Evolutionary conservation across 2,329 filamentous ascomycete genomes (phyloP), one percentile per base, ranked within the genome.

Genomic region (Aspergillus candidus): DNA sequence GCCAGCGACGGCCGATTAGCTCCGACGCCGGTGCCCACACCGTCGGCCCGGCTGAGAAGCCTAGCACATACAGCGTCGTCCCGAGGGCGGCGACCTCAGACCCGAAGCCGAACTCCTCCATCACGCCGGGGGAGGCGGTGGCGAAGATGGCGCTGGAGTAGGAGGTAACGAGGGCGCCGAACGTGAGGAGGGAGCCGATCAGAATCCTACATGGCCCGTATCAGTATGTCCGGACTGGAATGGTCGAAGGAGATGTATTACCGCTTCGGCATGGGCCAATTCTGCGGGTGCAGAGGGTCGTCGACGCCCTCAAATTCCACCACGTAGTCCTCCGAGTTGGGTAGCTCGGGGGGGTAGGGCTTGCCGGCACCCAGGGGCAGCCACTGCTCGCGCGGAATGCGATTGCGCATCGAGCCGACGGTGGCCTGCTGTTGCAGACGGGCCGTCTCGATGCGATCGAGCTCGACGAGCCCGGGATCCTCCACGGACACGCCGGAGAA

Each of bases 131-230:
- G 1, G 80, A 84, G 4, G 82, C 81, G 18, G 79, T 70, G 1
- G 82, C 85, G 68, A 86, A 87, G 56, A 86, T 79, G 61, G 77
- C 81, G 4, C 60, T 64, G 1, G 66, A 69, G 43, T 77, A 77
- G 0, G 74, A 70, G 1, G 71, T 63, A 2, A 67, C 59, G 11
- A 77, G 58, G 2, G 52, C 54, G 40, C 46, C 48, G 29, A 44
- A 59, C 6, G 44, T 52, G 12, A 56, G 36, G 3, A 54, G 43
- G 6, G 41, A 47, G 4, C 45, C 53, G 4, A 54, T 46, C 13
- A 46, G 32, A 7, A 54, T 18, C 32, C 54, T 57, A 22, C 8
- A 10, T 27, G 6, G 3, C 6, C 14, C 11, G 10, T 27, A 31
- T 49, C n/a, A 49, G 36, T 12, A 27, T 27, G 22, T 1, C 8